These are phyloP conservation scores for Colletotrichum sp. DNA, from an alignment of 2,329 filamentous ascomycete genomes.

Conservation along the genomic window DNA sequence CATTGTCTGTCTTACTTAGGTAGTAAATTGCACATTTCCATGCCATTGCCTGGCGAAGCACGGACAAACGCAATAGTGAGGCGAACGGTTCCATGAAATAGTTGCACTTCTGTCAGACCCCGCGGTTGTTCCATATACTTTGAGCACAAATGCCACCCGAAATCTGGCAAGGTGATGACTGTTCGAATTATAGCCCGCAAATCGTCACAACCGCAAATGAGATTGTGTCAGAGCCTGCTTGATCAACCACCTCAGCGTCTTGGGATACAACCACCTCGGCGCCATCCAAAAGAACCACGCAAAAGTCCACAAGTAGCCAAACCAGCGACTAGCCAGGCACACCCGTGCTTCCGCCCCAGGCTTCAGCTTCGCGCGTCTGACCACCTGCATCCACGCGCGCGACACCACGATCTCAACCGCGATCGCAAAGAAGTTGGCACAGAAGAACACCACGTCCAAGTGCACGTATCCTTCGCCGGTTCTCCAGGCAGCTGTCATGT, in stretches of 20 bases:
- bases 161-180: background rate
- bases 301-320: background rate
- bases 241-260: background rate
- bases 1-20: background rate
- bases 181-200: background rate
- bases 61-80: background rate
- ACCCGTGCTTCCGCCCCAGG: background rate
- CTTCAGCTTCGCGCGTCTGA: background rate
- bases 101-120: background rate
- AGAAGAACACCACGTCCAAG: background rate
- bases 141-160: background rate
- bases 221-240: background rate
- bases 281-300: background rate
- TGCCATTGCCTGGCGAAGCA: background rate
- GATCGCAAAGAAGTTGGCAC: background rate
- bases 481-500: conserved; percentile 35
- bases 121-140: background rate
- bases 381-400: background rate
- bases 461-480: background rate
- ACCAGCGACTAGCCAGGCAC: background rate
- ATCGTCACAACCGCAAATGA: background rate
- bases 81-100: background rate
- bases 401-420: background rate
- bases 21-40: background rate
- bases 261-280: background rate